Percentiles rank a stretch among this genome's conserved stretches.
Conservation (phyloP, 768 basidiomycete species). For the Mycena amicta region DNA sequence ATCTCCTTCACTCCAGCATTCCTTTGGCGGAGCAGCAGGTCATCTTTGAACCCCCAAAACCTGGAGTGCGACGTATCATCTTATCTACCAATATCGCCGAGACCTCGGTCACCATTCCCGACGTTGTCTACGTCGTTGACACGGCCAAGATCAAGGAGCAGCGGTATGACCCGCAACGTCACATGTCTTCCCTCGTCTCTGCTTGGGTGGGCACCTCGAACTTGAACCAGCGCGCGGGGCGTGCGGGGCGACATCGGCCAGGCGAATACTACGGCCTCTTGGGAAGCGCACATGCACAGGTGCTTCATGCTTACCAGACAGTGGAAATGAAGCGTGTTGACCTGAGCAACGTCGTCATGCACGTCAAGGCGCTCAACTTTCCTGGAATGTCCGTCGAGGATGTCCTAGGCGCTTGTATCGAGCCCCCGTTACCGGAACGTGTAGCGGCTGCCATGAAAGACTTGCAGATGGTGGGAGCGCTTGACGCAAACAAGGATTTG, state of each 20-base stretch:
- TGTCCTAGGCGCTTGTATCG: conserved; percentile 82
- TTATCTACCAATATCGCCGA: conserved; percentile 95
- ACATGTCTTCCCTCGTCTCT: conserved; percentile 85
- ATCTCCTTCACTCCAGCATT: conserved; percentile 87
- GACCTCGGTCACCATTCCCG: conserved; percentile 92
- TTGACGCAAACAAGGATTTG: conserved; percentile 73
- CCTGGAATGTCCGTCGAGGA: conserved; percentile 85
- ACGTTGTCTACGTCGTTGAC: conserved; percentile 94
- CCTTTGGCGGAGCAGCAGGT: conserved; percentile 87
- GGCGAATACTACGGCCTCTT: conserved; percentile 92
- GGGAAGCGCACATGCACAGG: conserved; percentile 57
- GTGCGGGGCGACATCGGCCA: conserved; percentile 87
- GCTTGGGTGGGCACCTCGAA: conserved; percentile 93
- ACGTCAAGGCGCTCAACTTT: conserved; percentile 90
- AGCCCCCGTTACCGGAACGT: conserved; percentile 79
- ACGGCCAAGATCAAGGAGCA: conserved; percentile 87
- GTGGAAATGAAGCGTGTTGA: conserved; percentile 96
- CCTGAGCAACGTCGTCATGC: conserved; percentile 92
- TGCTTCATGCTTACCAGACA: conserved; percentile 77
- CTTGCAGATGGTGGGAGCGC: conserved; percentile 84
- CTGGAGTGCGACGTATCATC: conserved; percentile 83
- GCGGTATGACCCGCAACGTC: conserved; percentile 84
- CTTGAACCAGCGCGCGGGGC: conserved; percentile 87
- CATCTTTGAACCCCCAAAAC: conserved; percentile 81
- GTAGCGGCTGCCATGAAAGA: conserved; percentile 79